Evolutionary conservation across 192 early-diverging fungal genomes (phyloP), one percentile per base, ranked within the genome.

Genomic region (Glomus cerebriforme): DNA sequence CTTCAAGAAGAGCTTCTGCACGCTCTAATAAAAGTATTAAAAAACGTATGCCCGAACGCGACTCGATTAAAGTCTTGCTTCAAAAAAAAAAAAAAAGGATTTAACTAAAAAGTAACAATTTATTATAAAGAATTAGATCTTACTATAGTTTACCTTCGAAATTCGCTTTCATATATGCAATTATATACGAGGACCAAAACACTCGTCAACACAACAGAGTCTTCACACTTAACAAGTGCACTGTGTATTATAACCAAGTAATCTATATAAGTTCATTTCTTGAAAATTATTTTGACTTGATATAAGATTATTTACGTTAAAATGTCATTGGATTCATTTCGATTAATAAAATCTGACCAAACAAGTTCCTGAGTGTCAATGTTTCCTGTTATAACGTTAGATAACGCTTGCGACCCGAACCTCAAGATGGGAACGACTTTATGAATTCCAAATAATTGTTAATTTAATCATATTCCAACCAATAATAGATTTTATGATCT

Each of bases 21-120:
- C 37, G 22, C 24, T 66, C 26, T 45, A 77, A 77, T 45, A 77
- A 29, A 29, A 29, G n/a, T 77, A 66, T 45, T 49, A 77, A 47
- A 47, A 77, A 17, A 26, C 45, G 62, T 12, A 27, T 47, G 5
- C 75, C 75, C 26, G 59, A 24, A 7, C 15, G 24, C 13, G 75
- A 77, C n/a, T 39, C 35, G n/a, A 77, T 24, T 64, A 77, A 67
- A 35, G 32, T 10, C 65, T 34, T 67, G 7, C 65, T 67, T 34
- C 17, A 34, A 29, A 5, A 34, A 22, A 22, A 34, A 32, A n/a
- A 32, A 26, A 6, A 66, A 19, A 29, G 15, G 19, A 29, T 13
- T 13, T 64, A n/a, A n/a, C n/a, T n/a, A n/a, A n/a, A n/a, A n/a
- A n/a, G n/a, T n/a, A n/a, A n/a, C 12, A 29, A 15, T 64, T 64